Evolutionary conservation across 805 yeast species (phyloP).

Genomic region (Komagataella mondaviorum): DNA sequence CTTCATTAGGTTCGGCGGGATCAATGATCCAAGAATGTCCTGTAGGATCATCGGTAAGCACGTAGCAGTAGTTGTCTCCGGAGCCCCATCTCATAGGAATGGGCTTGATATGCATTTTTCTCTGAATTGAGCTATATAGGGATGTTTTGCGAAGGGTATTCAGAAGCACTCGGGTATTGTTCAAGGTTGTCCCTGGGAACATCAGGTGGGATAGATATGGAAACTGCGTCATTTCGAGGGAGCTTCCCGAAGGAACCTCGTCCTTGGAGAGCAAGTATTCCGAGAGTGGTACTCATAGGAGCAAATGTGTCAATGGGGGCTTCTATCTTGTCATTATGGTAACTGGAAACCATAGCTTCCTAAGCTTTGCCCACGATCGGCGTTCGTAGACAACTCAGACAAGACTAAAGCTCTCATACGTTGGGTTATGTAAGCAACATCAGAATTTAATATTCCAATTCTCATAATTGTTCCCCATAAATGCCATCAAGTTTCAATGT

Average conservation of each 20-base stretch:
- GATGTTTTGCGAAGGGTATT: background rate
- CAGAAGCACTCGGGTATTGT: background rate
- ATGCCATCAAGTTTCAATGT: background rate
- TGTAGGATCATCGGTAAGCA: constrained; percentile 55
- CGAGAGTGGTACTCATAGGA: too few relatives aligned
- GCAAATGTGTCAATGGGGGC: too few relatives aligned
- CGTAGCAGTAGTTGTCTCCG: constrained; percentile 85
- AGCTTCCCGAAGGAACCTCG: background rate
- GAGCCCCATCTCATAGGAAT: constrained; percentile 93
- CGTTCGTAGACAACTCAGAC: background rate
- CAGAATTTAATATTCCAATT: background rate
- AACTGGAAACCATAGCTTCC: too few relatives aligned
- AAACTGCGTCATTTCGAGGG: background rate
- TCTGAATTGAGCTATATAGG: background rate
- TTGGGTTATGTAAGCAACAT: background rate
- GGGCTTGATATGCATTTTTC: constrained; percentile 69
- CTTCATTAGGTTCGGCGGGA: constrained; percentile 80
- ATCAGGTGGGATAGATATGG: background rate
- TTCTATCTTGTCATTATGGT: too few relatives aligned
- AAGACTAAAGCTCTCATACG: background rate
- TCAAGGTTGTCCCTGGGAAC: background rate
- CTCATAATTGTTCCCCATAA: background rate
- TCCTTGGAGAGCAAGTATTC: background rate
- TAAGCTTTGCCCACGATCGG: background rate
- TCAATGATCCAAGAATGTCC: constrained; percentile 75